Evolutionary conservation across 257 asterid genomes (phyloP).

Genomic region (Anisodus acutangulus): DNA sequence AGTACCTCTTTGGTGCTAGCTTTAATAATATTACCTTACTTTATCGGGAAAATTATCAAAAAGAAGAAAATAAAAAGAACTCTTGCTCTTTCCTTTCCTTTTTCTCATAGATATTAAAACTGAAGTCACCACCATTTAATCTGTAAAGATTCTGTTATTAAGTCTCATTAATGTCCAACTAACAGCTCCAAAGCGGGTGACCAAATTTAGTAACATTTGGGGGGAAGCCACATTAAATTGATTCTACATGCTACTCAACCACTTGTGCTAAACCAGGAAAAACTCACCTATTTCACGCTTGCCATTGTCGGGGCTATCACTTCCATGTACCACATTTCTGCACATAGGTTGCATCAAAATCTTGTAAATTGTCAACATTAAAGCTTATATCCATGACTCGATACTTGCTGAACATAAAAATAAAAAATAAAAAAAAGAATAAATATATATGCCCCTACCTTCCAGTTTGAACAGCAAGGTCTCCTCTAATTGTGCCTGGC

Average conservation of each 20-base stretch:
- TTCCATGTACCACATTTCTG: constrained; percentile 98
- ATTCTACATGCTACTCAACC: constrained; percentile 16
- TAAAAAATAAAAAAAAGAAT: neutral
- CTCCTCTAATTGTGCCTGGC: constrained; percentile 98
- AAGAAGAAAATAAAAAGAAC: neutral
- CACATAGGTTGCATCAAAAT: constrained; percentile 5
- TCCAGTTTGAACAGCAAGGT: constrained; percentile 95
- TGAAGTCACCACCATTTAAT: neutral
- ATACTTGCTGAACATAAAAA: neutral
- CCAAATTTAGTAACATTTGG: neutral
- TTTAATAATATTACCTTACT: neutral
- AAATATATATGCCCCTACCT: constrained; percentile 50
- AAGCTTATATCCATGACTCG: neutral
- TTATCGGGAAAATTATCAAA: neutral
- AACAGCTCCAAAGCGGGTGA: neutral
- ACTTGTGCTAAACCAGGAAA: neutral
- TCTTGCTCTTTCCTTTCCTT: neutral
- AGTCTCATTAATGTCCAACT: neutral
- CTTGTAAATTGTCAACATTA: neutral
- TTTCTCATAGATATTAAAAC: neutral
- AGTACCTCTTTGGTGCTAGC: neutral
- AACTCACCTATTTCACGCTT: constrained; percentile 76
- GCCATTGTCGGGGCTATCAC: constrained; percentile 94
- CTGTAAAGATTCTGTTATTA: neutral
- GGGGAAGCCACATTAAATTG: neutral